Conservation (phyloP, 202 grass and related monocot species). For the Carex arenaria region DNA sequence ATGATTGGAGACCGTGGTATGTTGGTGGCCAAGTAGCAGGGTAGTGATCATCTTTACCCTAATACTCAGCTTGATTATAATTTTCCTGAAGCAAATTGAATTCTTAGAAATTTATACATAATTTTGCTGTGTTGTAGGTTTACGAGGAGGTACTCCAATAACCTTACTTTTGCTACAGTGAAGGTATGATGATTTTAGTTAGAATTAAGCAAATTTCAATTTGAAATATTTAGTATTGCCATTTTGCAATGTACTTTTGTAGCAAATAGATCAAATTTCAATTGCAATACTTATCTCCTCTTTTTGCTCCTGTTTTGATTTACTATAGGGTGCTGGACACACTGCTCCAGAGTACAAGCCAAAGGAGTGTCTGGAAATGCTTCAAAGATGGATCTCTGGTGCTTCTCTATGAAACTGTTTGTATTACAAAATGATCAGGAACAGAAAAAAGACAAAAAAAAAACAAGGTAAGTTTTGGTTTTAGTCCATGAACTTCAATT, state of each 20-base stretch:
- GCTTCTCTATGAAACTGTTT: conserved; percentile 17
- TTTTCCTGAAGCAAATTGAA: not conserved
- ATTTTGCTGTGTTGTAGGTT: conserved; percentile 25
- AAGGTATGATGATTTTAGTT: conserved; percentile 27
- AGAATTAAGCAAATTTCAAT: not conserved
- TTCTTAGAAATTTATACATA: not conserved
- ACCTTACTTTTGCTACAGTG: conserved; percentile 52
- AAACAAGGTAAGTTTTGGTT: not conserved
- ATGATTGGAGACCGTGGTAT: conserved; percentile 58
- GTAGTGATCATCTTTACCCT: conserved; percentile 12
- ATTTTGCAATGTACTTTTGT: not conserved
- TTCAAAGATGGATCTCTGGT: conserved; percentile 30
- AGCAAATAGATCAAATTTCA: not conserved
- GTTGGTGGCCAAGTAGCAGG: conserved; percentile 50
- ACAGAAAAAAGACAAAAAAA: not conserved
- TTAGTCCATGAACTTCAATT: not conserved
- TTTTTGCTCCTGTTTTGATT: not conserved
- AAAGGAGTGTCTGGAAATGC: conserved; percentile 38
- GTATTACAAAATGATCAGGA: not conserved
- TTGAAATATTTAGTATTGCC: not conserved
- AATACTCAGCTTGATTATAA: not conserved
- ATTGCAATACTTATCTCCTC: not conserved
- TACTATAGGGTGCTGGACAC: conserved; percentile 37
- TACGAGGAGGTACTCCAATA: conserved; percentile 48
- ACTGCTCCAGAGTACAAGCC: conserved; percentile 51